Conservation (phyloP, 768 basidiomycete genomes). For the Suillus occidentalis region DNA sequence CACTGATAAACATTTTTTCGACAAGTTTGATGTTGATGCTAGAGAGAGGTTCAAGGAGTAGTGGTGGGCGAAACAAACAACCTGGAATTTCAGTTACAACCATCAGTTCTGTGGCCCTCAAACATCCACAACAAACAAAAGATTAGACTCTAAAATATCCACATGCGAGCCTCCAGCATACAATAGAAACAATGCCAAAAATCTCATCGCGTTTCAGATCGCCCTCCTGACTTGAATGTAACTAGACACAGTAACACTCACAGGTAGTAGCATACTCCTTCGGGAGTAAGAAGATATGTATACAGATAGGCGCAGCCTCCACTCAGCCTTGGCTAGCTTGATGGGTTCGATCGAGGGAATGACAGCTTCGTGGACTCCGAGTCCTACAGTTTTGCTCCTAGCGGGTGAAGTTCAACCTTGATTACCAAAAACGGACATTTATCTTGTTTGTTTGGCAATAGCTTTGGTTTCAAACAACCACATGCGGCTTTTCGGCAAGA, state of each 20-base stretch:
- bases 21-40: not conserved
- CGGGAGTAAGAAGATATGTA: not conserved
- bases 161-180: not conserved
- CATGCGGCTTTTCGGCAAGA: no score
- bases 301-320: constrained; percentile 2
- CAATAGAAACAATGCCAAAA: not conserved
- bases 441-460: constrained; percentile 7
- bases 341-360: not conserved
- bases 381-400: not conserved
- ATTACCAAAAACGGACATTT: not conserved
- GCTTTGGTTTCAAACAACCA: not conserved
- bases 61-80: not conserved
- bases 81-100: not conserved
- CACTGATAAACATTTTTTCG: not conserved
- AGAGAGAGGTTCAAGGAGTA: not conserved
- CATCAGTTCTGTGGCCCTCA: not conserved
- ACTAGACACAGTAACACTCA: not conserved
- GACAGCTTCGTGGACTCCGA: not conserved
- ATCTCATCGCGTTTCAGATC: not conserved
- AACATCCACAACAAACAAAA: not conserved
- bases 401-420: not conserved
- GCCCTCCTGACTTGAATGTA: not conserved
- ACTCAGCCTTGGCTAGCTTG: not conserved
- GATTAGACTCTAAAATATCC: not conserved
- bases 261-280: not conserved